Base-by-base conservation (phyloP, 306 rosid species). In the Fagus sylvatica region DNA sequence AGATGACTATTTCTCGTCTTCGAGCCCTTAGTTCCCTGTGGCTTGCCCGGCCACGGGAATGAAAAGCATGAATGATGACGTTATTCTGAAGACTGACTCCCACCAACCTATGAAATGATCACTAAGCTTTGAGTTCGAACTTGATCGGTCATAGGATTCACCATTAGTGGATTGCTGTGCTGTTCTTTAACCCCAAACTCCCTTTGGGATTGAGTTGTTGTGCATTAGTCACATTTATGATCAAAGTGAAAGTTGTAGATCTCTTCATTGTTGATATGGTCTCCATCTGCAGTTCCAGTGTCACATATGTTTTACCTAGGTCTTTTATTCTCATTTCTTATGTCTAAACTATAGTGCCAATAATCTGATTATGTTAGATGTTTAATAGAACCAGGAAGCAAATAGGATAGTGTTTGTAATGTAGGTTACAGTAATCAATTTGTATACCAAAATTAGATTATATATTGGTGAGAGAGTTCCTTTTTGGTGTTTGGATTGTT, bases 41-140 rank as follows among this genome's bases (percentile, higher is more conserved):
- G 98, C 96, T 94, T 54, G 98, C 94, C 65, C 76, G 96, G 78
- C 97, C 98, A 16, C 82, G 90, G 71, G 96, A 92, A 77, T 94
- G 83, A 94, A 68, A 57, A 51, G 64, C 65, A 16, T 17, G 55
- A 17, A 43, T n/a, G 19, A 36, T 66, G 76, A 51, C 54, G 81
- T 75, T 59, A 71, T 70, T 62, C 36, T 10, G n/a, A 67, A 55
- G 72, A 65, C 51, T 12, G 77, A 30, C 72, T 33, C 65, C 37
- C 39, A 60, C 79, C 6, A 11, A 17, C 41, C 33, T 37, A 55
- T 40, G n/a, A 55, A 36, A 64, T 75, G 53, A 16, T 76, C 73
- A 22, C 28, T 17, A 43, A 73, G 57, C 76, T 59, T 19, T 7
- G 55, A 56, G 73, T 74, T 5, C 65, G 49, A 67, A 76, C 74